Conservation (phyloP, 305 asterid species). For the Solanum hybrid region DNA sequence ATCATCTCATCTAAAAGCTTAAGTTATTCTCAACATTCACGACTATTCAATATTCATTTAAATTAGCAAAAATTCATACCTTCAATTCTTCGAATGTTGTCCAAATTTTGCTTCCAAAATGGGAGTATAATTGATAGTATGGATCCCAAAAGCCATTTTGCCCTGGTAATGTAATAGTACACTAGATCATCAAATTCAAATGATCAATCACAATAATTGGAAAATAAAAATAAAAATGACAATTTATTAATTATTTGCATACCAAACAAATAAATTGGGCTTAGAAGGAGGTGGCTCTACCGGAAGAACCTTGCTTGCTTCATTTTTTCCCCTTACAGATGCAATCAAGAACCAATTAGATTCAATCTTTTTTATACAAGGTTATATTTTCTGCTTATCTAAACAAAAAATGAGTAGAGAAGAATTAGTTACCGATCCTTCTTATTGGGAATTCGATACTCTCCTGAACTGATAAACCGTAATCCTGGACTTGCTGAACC, state of each 20-base stretch:
- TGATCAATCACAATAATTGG: not conserved
- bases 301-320: slow-evolving; percentile 7
- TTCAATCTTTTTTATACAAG: not conserved
- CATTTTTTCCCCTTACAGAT: slow-evolving; percentile 23
- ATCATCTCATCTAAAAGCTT: not conserved
- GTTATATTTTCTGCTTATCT: not conserved
- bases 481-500: slow-evolving; percentile 29
- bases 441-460: slow-evolving; percentile 9
- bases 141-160: slow-evolving; percentile 54
- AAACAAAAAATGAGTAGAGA: not conserved
- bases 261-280: slow-evolving; percentile 43
- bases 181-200: not conserved
- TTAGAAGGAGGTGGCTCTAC: slow-evolving; percentile 19
- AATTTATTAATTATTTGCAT: not conserved
- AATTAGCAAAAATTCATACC: slow-evolving; percentile 13
- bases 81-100: slow-evolving; percentile 31
- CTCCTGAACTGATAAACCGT: slow-evolving; percentile 23
- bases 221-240: not conserved
- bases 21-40: not conserved
- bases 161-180: slow-evolving; percentile 21
- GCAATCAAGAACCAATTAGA: not conserved
- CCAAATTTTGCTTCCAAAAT: slow-evolving; percentile 47
- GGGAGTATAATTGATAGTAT: slow-evolving; percentile 39
- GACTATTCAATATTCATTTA: not conserved
- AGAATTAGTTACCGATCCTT: not conserved